These are phyloP conservation scores for Xylaria nigripes DNA, from an alignment of 495 filamentous ascomycete genomes.

Conservation along the genomic window DNA sequence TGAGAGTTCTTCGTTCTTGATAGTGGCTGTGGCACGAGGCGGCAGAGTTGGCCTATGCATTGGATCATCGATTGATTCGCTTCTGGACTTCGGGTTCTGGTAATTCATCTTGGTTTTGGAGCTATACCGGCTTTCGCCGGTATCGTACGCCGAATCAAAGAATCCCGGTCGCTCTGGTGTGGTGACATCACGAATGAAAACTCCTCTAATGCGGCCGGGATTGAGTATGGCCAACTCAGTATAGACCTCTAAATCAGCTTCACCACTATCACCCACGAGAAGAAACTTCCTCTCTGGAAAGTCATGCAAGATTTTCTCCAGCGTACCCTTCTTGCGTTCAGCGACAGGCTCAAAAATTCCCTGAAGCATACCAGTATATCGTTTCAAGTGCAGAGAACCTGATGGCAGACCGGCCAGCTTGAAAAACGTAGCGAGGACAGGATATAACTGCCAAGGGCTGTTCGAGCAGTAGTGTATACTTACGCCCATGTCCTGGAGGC, in stretches of 20 bases:
- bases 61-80: constrained; percentile 21
- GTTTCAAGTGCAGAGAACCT: constrained; percentile 89
- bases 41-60: constrained; percentile 25
- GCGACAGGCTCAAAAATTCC: constrained; percentile 97
- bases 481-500: constrained; percentile 69
- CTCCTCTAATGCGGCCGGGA: constrained; percentile 65
- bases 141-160: constrained; percentile 61
- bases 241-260: constrained; percentile 95
- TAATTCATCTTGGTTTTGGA: constrained; percentile 2
- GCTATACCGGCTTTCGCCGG: constrained; percentile 10
- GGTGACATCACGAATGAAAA: constrained; percentile 94
- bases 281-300: constrained; percentile 88
- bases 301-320: constrained; percentile 79
- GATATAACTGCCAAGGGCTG: constrained; percentile 93
- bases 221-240: constrained; percentile 81
- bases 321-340: constrained; percentile 78
- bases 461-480: constrained; percentile 88
- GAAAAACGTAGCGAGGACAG: constrained; percentile 77
- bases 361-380: constrained; percentile 90
- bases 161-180: constrained; percentile 60
- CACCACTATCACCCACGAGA: constrained; percentile 88
- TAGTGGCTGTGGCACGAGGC: constrained; percentile 22
- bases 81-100: constrained; percentile 21
- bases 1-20: constrained; percentile 25
- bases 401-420: constrained; percentile 68